phyloP scores from a whole-genome alignment of 495 filamentous ascomycete genomes.

The Tetracladium setigerum region DNA sequence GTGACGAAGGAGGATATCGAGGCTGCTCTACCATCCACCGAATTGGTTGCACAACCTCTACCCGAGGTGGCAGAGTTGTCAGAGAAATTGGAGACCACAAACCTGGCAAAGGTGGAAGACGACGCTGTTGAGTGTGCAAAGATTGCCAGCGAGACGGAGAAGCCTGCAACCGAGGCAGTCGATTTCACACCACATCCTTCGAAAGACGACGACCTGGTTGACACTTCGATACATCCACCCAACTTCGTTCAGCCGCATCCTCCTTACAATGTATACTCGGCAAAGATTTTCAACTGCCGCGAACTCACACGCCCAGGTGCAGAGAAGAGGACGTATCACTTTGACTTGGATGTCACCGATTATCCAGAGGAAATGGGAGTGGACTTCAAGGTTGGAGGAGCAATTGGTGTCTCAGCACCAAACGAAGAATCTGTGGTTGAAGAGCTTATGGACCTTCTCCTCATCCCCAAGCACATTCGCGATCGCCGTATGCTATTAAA shows the following conservation, averaged over 20 bases:
- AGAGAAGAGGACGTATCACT: slow-evolving; percentile 93
- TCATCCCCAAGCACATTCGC: slow-evolving; percentile 67
- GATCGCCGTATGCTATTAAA: slow-evolving; percentile 72
- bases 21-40: too few species aligned
- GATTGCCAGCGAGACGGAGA: too few species aligned
- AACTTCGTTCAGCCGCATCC: slow-evolving; percentile 91
- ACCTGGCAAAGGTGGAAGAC: too few species aligned
- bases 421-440: slow-evolving; percentile 75
- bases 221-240: slow-evolving; percentile 60
- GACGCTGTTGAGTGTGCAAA: too few species aligned
- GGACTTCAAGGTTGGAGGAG: slow-evolving; percentile 95
- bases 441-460: slow-evolving; percentile 71
- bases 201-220: slow-evolving; percentile 23
- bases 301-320: slow-evolving; percentile 88
- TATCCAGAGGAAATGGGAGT: slow-evolving; percentile 81
- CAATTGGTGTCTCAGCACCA: slow-evolving; percentile 85
- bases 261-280: slow-evolving; percentile 83
- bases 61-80: background rate
- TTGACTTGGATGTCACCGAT: slow-evolving; percentile 92
- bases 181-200: slow-evolving; percentile 29
- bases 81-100: too few species aligned
- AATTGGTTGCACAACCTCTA: too few species aligned
- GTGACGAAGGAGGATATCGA: too few species aligned
- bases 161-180: slow-evolving; percentile 26
- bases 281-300: slow-evolving; percentile 70